Percentiles rank a stretch among this genome's conserved stretches.
These are phyloP conservation scores for Colletotrichum euphorbiae DNA, from an alignment of 2,329 filamentous ascomycete species.

Conservation along the genomic window DNA sequence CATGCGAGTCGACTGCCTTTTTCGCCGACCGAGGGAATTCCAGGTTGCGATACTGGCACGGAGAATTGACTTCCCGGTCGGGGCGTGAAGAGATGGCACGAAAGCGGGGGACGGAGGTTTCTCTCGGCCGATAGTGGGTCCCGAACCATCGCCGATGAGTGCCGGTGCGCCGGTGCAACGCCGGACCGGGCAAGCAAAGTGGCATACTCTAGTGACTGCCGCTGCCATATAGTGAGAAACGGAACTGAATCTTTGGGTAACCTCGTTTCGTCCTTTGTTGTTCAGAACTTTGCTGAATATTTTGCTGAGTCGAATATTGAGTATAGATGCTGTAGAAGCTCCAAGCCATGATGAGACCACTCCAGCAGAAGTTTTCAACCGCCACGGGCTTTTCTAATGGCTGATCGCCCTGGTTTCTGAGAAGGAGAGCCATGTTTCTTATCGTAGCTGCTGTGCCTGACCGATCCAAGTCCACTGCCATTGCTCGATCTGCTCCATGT, in stretches of 20 bases:
- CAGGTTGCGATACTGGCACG: background rate
- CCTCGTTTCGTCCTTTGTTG: too few species aligned
- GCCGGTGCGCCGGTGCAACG: background rate
- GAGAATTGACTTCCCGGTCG: background rate
- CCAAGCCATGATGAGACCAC: too few species aligned
- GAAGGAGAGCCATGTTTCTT: too few species aligned
- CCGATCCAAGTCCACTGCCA: slow-evolving; percentile 9
- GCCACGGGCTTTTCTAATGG: too few species aligned
- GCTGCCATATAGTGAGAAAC: too few species aligned
- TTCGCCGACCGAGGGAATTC: background rate
- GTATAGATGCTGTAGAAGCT: too few species aligned
- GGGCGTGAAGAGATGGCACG: background rate
- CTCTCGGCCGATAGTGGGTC: background rate
- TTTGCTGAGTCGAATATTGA: too few species aligned
- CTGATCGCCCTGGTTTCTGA: too few species aligned
- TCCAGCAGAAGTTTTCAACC: too few species aligned
- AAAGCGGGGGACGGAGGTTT: background rate
- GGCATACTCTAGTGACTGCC: background rate
- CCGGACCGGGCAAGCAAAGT: background rate
- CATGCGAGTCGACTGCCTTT: slow-evolving; percentile 10
- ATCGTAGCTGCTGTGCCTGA: background rate
- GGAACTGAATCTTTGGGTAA: too few species aligned
- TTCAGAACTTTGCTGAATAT: too few species aligned
- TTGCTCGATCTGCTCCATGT: slow-evolving; percentile 20
- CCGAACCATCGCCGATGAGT: background rate